phyloP scores from a whole-genome alignment of 2,329 filamentous ascomycete species.

The Fusarium sp. region DNA sequence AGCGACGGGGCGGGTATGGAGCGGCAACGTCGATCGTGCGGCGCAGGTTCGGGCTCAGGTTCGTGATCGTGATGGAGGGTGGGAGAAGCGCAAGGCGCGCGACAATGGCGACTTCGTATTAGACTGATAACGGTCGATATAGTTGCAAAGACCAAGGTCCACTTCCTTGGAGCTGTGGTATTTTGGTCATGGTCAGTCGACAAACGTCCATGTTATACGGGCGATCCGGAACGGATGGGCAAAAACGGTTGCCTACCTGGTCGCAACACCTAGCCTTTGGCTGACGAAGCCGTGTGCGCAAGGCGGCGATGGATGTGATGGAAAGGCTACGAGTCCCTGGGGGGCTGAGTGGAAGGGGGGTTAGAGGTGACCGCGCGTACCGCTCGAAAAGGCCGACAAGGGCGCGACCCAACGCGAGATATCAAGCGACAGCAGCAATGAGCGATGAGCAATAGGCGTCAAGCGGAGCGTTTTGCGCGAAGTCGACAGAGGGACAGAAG shows the following conservation, averaged over 20 bases:
- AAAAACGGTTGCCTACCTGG: slow-evolving; percentile 25
- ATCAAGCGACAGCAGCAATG: slow-evolving; percentile 21
- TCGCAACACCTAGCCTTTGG: slow-evolving; percentile 18
- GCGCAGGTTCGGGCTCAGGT: slow-evolving; percentile 36
- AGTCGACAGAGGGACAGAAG: slow-evolving; percentile 27
- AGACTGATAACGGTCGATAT: slow-evolving; percentile 22
- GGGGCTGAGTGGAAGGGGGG: slow-evolving; percentile 40
- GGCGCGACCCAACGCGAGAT: slow-evolving; percentile 8
- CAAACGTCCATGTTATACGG: slow-evolving; percentile 39
- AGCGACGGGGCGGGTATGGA: slow-evolving; percentile 36
- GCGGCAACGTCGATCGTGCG: slow-evolving; percentile 45
- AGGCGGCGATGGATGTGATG: slow-evolving; percentile 27
- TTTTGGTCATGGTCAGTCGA: slow-evolving; percentile 40
- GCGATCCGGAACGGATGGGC: slow-evolving; percentile 16
- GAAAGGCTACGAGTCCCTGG: slow-evolving; percentile 36
- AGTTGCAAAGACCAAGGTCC: slow-evolving; percentile 10
- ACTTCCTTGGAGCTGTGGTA: slow-evolving; percentile 29
- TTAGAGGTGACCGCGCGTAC: slow-evolving; percentile 48
- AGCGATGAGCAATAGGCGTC: slow-evolving; percentile 23
- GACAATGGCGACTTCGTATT: slow-evolving; percentile 27
- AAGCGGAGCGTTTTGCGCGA: slow-evolving; percentile 29
- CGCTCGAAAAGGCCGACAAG: slow-evolving; percentile 44
- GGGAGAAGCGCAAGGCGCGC: slow-evolving; percentile 29
- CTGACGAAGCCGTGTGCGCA: slow-evolving; percentile 39
- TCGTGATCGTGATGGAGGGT: slow-evolving; percentile 39